Percentiles rank a stretch among this genome's conserved stretches.
phyloP scores from a whole-genome alignment of 495 filamentous ascomycete species.

The Lichenothelia convexa region DNA sequence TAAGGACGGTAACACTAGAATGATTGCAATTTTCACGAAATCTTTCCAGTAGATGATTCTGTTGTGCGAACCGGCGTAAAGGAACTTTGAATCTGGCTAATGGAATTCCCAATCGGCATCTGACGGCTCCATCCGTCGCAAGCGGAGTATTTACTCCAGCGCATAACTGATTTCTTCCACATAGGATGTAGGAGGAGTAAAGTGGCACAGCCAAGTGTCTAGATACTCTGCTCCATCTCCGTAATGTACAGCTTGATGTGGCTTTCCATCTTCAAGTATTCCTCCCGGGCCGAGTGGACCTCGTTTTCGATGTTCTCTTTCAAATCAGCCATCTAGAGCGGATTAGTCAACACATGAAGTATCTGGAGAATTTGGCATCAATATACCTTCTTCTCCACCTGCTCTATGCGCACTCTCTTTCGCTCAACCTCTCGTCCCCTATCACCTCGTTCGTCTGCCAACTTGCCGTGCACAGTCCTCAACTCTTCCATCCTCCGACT shows the following conservation, averaged over 20 bases:
- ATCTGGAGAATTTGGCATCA: not conserved
- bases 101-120: too few relatives aligned
- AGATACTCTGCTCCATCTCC: conserved; percentile 90
- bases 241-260: conserved; percentile 96
- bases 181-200: too few relatives aligned
- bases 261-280: conserved; percentile 89
- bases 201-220: conserved; percentile 1
- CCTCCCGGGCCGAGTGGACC: conserved; percentile 66
- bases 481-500: conserved; percentile 83
- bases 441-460: conserved; percentile 68
- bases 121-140: too few relatives aligned
- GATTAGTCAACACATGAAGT: conserved; percentile 18
- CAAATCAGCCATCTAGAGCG: conserved; percentile 75
- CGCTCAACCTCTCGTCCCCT: conserved; percentile 83
- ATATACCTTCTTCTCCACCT: conserved; percentile 93
- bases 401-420: conserved; percentile 78
- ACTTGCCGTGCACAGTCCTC: conserved; percentile 54
- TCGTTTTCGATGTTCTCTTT: conserved; percentile 95
- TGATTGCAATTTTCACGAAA: too few relatives aligned
- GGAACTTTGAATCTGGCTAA: too few relatives aligned
- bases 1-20: too few relatives aligned
- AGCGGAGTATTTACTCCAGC: too few relatives aligned
- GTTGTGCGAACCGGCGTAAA: too few relatives aligned
- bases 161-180: too few relatives aligned
- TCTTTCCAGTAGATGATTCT: too few relatives aligned